phyloP scores from a whole-genome alignment of 2,329 filamentous ascomycete species.

The Leptographium procerum region DNA sequence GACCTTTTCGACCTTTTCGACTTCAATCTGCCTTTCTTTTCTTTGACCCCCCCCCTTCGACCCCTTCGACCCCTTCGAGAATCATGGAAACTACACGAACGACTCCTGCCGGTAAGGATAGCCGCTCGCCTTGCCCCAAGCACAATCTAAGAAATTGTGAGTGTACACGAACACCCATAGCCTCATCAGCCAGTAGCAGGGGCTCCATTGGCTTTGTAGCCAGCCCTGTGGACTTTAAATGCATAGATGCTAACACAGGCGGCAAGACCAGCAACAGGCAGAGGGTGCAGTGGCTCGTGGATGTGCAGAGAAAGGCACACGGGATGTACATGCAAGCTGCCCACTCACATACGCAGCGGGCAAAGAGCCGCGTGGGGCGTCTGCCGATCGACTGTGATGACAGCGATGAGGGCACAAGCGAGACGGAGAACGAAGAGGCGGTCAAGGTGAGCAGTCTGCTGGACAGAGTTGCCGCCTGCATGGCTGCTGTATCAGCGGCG shows the following conservation, averaged over 20 bases:
- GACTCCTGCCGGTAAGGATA: neutral
- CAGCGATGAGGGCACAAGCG: neutral
- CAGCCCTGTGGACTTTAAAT: neutral
- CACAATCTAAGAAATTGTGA: neutral
- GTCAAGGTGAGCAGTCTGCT: neutral
- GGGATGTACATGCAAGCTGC: conserved; percentile 1
- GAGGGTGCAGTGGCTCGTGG: neutral
- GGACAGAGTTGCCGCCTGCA: neutral
- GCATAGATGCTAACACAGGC: no score
- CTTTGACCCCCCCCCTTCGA: no score
- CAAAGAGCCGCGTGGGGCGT: neutral
- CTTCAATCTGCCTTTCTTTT: neutral
- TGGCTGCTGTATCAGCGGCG: neutral
- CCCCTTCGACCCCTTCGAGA: no score
- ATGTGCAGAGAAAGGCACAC: neutral
- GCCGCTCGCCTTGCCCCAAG: neutral
- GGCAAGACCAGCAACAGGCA: neutral
- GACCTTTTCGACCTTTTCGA: neutral
- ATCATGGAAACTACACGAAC: neutral
- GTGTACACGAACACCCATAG: neutral
- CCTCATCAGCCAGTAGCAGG: neutral
- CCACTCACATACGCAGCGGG: neutral
- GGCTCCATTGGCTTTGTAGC: neutral
- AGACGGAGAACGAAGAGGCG: neutral
- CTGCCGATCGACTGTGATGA: neutral